Conservation (phyloP, 2,329 filamentous ascomycete genomes). For the Phyllachora maydis region DNA sequence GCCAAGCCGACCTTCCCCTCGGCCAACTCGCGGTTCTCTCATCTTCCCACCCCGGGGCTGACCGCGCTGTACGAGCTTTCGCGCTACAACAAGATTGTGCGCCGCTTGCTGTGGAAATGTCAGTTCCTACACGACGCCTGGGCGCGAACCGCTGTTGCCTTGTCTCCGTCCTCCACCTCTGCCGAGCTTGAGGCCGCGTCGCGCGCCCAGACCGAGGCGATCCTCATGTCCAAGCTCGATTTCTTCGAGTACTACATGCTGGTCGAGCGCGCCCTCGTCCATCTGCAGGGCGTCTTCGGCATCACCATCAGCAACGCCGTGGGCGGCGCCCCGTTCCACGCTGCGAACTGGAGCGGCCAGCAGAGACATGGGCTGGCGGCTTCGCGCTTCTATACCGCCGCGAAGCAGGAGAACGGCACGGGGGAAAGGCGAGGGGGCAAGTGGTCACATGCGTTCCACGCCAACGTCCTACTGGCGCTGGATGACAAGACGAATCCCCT, state of each 20-base stretch:
- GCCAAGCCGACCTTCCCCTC: too few species aligned
- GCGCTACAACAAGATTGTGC: constrained; percentile 38
- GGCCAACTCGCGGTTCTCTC: too few species aligned
- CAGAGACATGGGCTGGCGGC: background rate
- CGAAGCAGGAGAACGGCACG: too few species aligned
- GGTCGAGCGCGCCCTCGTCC: constrained; percentile 49
- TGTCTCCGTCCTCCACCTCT: too few species aligned
- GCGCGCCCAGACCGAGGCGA: constrained; percentile 20
- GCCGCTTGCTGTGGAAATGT: constrained; percentile 41
- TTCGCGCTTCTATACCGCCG: too few species aligned
- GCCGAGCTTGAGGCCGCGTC: constrained; percentile 12
- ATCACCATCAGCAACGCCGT: constrained; percentile 22
- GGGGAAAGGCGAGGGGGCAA: constrained; percentile 3
- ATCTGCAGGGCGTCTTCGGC: constrained; percentile 42
- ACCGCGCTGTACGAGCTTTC: constrained; percentile 29
- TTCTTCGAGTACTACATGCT: constrained; percentile 61
- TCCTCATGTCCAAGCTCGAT: constrained; percentile 58
- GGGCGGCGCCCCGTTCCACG: constrained; percentile 1
- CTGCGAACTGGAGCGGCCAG: constrained; percentile 3
- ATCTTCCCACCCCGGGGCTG: too few species aligned
- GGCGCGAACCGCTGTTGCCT: constrained; percentile 32
- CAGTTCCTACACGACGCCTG: constrained; percentile 35
- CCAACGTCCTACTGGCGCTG: constrained; percentile 44
- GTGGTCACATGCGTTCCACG: constrained; percentile 34
- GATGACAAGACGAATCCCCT: constrained; percentile 36